A percentile compares a stretch with the other conserved stretches of the same genome.
These are phyloP conservation scores for Allium cepa DNA, from an alignment of 106 monocot genomes.

Conservation along the genomic window DNA sequence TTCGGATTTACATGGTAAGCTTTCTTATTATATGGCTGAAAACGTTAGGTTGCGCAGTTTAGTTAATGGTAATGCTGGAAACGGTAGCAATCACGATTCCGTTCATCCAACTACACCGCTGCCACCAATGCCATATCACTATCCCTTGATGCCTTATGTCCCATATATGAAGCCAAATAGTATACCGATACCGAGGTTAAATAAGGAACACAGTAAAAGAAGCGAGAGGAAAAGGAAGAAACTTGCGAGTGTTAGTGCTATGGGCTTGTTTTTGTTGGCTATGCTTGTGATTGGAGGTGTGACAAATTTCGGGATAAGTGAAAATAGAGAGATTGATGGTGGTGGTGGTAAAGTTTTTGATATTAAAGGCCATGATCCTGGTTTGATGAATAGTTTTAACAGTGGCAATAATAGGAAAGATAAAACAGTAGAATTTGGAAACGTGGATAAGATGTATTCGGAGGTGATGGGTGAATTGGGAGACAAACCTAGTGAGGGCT, in stretches of 20 bases:
- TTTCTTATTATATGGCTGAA: conserved; percentile 55
- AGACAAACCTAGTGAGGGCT: conserved; percentile 50
- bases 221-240: conserved; percentile 40
- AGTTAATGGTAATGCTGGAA: conserved; percentile 17
- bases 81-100: background rate
- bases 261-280: conserved; percentile 33
- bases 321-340: background rate
- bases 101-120: background rate
- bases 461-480: conserved; percentile 3
- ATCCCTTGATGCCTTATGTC: conserved; percentile 23
- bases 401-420: background rate
- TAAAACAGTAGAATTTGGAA: background rate
- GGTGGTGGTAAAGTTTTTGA: conserved; percentile 34
- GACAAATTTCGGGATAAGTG: conserved; percentile 27
- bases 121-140: conserved; percentile 9
- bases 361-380: conserved; percentile 17
- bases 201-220: conserved; percentile 41
- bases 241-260: conserved; percentile 52
- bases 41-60: conserved; percentile 41
- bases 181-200: conserved; percentile 79
- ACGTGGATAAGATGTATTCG: conserved; percentile 8
- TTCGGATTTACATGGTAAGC: conserved; percentile 46
- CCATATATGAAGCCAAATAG: conserved; percentile 40
- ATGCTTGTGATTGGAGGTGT: conserved; percentile 21
- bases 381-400: conserved; percentile 10